Percentiles rank a stretch among this genome's conserved stretches.
phyloP scores from a whole-genome alignment of 352 stramenopile genomes.

The Pythium scleroteichum region DNA sequence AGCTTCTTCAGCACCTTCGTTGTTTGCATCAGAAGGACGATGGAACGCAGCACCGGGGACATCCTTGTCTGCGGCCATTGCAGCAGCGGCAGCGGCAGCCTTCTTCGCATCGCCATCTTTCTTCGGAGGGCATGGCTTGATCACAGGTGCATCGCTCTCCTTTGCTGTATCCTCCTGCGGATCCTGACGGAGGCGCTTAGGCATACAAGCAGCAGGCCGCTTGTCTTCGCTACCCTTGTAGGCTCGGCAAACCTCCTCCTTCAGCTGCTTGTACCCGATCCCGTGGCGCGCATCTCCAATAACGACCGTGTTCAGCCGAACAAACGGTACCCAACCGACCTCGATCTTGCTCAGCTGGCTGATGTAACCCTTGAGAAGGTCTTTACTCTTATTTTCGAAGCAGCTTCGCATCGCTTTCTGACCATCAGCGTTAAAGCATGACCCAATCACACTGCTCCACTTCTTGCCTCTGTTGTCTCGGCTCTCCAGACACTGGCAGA shows the following conservation, averaged over 20 bases:
- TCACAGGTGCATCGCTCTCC: conserved; percentile 36
- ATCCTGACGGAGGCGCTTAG: conserved; percentile 63
- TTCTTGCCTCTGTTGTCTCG: conserved; percentile 74
- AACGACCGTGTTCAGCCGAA: conserved; percentile 57
- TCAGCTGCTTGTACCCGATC: conserved; percentile 68
- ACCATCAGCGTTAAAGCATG: conserved; percentile 58
- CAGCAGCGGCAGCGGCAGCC: conserved; percentile 18
- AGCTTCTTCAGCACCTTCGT: conserved; percentile 16
- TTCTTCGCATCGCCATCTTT: conserved; percentile 45
- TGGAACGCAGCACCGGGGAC: conserved; percentile 63
- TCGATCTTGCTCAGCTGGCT: conserved; percentile 46
- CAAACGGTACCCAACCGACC: conserved; percentile 69
- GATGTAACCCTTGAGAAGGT: conserved; percentile 64
- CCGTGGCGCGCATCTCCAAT: conserved; percentile 62
- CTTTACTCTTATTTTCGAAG: conserved; percentile 58
- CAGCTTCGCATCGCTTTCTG: conserved; percentile 60
- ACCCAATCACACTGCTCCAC: conserved; percentile 62
- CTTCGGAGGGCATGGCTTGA: conserved; percentile 75
- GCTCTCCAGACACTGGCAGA: conserved; percentile 63
- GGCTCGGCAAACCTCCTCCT: conserved; percentile 60
- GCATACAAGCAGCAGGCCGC: conserved; percentile 40
- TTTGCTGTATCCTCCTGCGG: conserved; percentile 31
- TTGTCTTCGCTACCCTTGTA: conserved; percentile 61
- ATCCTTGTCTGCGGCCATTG: conserved; percentile 44
- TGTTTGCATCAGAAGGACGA: conserved; percentile 5